Evolutionary conservation across 1,284 basidiomycete genomes (phyloP).

Genomic region (Marasmius tenuissimus): DNA sequence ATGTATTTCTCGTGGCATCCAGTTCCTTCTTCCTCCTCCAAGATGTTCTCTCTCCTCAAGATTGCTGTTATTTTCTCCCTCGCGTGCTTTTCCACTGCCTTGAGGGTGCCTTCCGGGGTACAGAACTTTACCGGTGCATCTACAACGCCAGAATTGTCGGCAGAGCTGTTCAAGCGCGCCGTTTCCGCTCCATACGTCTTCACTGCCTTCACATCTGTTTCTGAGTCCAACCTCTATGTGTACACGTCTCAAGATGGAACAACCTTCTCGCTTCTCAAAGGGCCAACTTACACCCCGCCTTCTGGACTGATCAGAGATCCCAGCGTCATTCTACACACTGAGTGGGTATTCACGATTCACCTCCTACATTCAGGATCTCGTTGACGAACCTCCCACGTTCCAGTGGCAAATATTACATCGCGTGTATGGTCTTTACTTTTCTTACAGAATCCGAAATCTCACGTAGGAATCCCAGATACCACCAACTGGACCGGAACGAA

Average conservation of each 20-base stretch:
- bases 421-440: conserved; percentile 19
- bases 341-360: conserved; percentile 19
- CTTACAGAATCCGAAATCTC: neutral
- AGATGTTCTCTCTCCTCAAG: neutral
- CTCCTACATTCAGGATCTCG: neutral
- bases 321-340: conserved; percentile 32
- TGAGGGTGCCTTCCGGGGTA: neutral
- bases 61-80: neutral
- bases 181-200: conserved; percentile 33
- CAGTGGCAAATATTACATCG: conserved; percentile 32
- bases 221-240: conserved; percentile 33
- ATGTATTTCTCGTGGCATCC: too few relatives aligned
- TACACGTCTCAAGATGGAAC: conserved; percentile 34
- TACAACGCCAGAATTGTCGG: conserved; percentile 19
- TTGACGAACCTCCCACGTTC: neutral
- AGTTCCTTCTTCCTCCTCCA: neutral
- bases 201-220: conserved; percentile 32
- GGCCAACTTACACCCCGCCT: conserved; percentile 33
- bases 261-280: conserved; percentile 30
- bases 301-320: conserved; percentile 33
- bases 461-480: conserved; percentile 22
- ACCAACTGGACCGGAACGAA: conserved; percentile 32
- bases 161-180: conserved; percentile 30
- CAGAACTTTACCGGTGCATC: neutral
- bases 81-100: neutral